Evolutionary conservation across 208 protist species (phyloP).

Genomic region (Wallacemonas sp.): DNA sequence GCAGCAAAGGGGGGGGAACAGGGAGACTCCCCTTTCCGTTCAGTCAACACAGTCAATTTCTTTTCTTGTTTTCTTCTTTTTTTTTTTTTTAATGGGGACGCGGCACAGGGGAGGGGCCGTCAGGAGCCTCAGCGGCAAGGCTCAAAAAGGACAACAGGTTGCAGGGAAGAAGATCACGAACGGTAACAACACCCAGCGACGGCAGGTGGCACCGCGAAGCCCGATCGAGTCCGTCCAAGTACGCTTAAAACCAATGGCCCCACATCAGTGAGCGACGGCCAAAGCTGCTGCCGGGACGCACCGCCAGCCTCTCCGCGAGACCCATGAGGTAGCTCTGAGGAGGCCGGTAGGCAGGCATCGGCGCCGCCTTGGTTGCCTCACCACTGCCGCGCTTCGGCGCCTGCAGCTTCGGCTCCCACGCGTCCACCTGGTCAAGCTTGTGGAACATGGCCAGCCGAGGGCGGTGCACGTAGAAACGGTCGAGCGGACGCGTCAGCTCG

Average conservation of each 20-base stretch:
- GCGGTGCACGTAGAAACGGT: conserved; percentile 75
- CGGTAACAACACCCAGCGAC: neutral
- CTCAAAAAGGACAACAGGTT: neutral
- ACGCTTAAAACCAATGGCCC: conserved; percentile 83
- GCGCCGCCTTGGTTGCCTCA: conserved; percentile 29
- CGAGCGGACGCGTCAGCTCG: conserved; percentile 78
- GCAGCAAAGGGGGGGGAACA: no score
- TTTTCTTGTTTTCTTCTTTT: no score
- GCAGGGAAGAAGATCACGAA: neutral
- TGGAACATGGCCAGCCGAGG: conserved; percentile 32
- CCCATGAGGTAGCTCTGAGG: conserved; percentile 89
- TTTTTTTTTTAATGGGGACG: no score
- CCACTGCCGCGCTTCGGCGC: conserved; percentile 32
- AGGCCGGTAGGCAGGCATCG: conserved; percentile 59
- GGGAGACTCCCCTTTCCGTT: no score
- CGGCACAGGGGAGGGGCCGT: no score
- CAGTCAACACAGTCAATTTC: no score
- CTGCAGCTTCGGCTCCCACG: conserved; percentile 65
- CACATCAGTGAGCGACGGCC: conserved; percentile 87
- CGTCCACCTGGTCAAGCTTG: conserved; percentile 11
- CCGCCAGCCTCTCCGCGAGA: conserved; percentile 78
- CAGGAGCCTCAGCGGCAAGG: neutral
- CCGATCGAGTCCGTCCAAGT: neutral
- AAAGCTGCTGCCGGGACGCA: conserved; percentile 78
- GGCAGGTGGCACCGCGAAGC: neutral